Evolutionary conservation across 2,329 filamentous ascomycete genomes (phyloP).

Genomic region (Remersonia thermophila): DNA sequence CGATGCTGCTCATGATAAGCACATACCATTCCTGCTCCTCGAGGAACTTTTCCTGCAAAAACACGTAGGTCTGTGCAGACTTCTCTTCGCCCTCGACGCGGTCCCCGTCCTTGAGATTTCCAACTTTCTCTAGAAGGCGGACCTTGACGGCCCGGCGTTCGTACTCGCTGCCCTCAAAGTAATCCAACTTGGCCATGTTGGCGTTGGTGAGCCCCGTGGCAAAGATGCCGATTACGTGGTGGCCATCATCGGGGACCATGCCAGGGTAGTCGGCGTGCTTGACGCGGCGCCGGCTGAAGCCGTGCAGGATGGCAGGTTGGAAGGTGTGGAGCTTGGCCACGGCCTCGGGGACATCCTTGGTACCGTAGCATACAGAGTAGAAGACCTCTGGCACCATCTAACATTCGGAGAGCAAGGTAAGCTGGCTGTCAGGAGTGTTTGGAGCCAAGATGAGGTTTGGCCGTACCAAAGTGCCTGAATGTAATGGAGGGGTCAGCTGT

Average conservation of each 20-base stretch:
- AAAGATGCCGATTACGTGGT: conserved; percentile 60
- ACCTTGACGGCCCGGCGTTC: conserved; percentile 42
- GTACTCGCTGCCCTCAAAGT: conserved; percentile 74
- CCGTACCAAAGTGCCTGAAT: too few relatives aligned
- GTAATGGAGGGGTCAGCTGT: not conserved
- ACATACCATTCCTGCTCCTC: conserved; percentile 57
- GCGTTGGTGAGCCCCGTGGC: conserved; percentile 67
- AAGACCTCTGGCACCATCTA: conserved; percentile 85
- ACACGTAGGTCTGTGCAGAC: conserved; percentile 54
- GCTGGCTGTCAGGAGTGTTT: not conserved
- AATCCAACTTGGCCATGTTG: conserved; percentile 64
- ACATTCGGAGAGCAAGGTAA: conserved; percentile 18
- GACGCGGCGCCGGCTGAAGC: conserved; percentile 61
- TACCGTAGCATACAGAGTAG: conserved; percentile 67
- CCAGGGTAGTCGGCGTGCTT: conserved; percentile 65
- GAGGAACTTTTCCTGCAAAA: conserved; percentile 36
- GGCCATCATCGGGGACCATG: conserved; percentile 45
- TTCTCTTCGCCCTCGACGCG: conserved; percentile 33
- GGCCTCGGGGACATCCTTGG: conserved; percentile 33
- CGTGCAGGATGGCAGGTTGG: conserved; percentile 62
- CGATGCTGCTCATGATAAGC: too few relatives aligned
- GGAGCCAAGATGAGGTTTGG: not conserved
- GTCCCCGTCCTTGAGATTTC: conserved; percentile 27
- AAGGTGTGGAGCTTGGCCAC: conserved; percentile 47
- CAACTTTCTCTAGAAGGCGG: conserved; percentile 32